phyloP scores from a whole-genome alignment of 2,329 filamentous ascomycete genomes.

The Penicillium sp. region DNA sequence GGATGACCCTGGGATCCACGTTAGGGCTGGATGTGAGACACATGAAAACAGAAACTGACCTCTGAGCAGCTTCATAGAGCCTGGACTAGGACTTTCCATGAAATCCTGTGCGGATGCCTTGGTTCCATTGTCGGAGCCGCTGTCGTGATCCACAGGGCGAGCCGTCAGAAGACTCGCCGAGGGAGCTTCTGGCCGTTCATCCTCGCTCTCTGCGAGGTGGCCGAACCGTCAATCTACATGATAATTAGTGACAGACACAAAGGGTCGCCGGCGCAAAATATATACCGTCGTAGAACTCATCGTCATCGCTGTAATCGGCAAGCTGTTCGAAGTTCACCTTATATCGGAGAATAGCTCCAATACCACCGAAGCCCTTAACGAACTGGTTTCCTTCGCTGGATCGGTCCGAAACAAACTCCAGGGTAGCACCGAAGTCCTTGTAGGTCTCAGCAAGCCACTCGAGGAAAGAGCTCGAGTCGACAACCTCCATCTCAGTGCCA shows the following conservation, averaged over 20 bases:
- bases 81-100: constrained; percentile 31
- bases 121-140: constrained; percentile 35
- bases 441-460: constrained; percentile 99
- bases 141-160: constrained; percentile 44
- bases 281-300: constrained; percentile 81
- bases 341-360: constrained; percentile 95
- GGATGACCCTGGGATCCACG: constrained; percentile 39
- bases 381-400: constrained; percentile 99
- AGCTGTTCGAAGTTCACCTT: constrained; percentile 99
- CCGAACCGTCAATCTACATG: constrained; percentile 78
- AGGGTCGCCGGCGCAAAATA: not conserved
- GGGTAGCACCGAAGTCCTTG: constrained; percentile 91
- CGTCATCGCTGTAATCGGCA: constrained; percentile 83
- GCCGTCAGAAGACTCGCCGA: constrained; percentile 55
- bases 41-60: constrained; percentile 25
- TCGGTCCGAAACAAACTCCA: constrained; percentile 96
- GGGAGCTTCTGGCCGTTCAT: constrained; percentile 63
- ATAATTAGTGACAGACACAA: constrained; percentile 6
- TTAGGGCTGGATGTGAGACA: not conserved
- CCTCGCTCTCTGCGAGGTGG: constrained; percentile 85
- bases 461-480: constrained; percentile 86
- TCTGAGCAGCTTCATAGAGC: constrained; percentile 40
- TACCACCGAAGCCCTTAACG: constrained; percentile 98
- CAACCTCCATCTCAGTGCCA: constrained; percentile 94
- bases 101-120: constrained; percentile 33